Base-by-base conservation (phyloP, 176 grass and related monocot genomes). In the Saccharum officinarum region DNA sequence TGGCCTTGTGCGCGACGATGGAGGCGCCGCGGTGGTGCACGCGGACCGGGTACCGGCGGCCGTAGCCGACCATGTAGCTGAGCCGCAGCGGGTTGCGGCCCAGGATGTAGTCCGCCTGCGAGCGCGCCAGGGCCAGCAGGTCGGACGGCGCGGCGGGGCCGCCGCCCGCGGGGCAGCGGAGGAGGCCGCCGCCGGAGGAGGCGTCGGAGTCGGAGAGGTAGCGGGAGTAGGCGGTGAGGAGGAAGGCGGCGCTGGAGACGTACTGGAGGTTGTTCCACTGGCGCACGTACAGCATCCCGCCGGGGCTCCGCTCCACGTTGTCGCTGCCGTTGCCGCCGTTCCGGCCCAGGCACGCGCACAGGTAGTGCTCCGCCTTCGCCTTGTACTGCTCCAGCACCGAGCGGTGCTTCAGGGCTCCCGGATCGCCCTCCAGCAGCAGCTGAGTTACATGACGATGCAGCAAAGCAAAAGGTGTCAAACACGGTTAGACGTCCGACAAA, bases 201-300 rank as follows among this genome's bases (percentile, higher is more conserved):
- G 31, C 2, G 33, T 8, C 1, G 33, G 5, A 2, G 18, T 1
- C 4, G 28, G 45, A 73, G 69, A 93, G 91, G 80, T 93, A 91
- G 52, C 54, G 25, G 36, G 91, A 86, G 83, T 95, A 95, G 86
- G 75, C 83, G 67, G 88, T 93, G 50, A 95, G 91, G 77, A 95
- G 91, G 86, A 93, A 95, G 61, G 94, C 88, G 23, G 94, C 88
- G 72, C 86, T 91, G 68, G 94, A 95, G 57, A 84, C 94, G 69
- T 95, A 95, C 86, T 95, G 91, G 30, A 95, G 80, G 84, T 95
- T 95, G 88, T 95, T 95, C 94, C 94, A 95, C 62, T 89, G 86
- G 2, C 94, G 94, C 46, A 93, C 84, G 86, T 95, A 95, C 16
- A 95, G 86, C 91, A 95, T 91, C 38, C 94, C 94, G 49, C 86